Conservation (phyloP, 2,329 filamentous ascomycete species). For the Pseudocercospora crystallina region DNA sequence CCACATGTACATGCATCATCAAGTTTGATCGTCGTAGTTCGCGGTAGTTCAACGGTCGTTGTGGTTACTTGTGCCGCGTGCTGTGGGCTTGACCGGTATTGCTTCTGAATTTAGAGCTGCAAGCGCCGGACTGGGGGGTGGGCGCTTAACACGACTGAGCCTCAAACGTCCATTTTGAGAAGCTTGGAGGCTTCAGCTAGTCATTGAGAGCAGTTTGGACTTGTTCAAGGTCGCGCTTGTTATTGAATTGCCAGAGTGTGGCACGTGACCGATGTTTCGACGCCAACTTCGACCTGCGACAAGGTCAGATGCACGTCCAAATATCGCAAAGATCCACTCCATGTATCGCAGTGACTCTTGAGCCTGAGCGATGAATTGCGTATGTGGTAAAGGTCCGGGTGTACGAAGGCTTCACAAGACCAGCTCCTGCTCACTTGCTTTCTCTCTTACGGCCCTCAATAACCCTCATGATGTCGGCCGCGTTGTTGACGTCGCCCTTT, state of each 20-base stretch:
- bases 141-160: conserved; percentile 3
- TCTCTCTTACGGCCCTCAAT: conserved; percentile 33
- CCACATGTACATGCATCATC: background rate
- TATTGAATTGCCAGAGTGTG: no score
- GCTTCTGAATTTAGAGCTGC: no score
- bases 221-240: no score
- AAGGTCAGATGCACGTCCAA: conserved; percentile 1
- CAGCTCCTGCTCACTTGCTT: conserved; percentile 27
- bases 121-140: background rate
- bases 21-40: conserved; percentile 3
- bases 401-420: background rate
- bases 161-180: no score
- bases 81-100: no score
- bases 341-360: no score
- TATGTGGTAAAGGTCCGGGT: background rate
- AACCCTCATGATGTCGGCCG: conserved; percentile 35
- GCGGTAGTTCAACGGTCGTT: background rate
- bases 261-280: no score
- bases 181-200: no score
- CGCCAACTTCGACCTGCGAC: conserved; percentile 1
- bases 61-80: no score
- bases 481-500: conserved; percentile 42
- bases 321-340: no score
- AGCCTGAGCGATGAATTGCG: no score
- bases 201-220: no score